phyloP scores from a whole-genome alignment of 2,329 filamentous ascomycete species.

The Xylariaceae sp. region DNA sequence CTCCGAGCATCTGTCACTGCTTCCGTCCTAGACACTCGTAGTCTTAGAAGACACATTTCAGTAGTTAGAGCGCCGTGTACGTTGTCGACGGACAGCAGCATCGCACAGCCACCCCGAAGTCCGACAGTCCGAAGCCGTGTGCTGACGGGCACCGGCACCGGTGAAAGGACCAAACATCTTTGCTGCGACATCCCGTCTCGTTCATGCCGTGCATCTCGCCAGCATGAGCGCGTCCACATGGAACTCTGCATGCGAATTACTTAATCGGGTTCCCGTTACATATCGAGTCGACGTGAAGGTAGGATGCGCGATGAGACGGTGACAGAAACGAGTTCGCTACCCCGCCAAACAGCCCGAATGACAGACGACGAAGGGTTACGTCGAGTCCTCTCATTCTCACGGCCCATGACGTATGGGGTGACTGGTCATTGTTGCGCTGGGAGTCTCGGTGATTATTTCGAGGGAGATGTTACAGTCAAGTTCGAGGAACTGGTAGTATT shows the following conservation, averaged over 20 bases:
- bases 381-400: no score
- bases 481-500: no score
- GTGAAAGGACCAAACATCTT: background rate
- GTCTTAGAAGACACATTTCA: no score
- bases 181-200: slow-evolving; percentile 5
- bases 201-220: slow-evolving; percentile 2
- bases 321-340: background rate
- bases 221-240: background rate
- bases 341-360: background rate
- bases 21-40: background rate
- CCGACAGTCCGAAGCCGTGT: no score
- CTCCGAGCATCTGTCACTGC: no score
- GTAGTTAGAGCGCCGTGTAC: no score
- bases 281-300: background rate
- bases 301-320: background rate
- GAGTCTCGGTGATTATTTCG: no score
- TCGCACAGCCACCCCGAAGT: no score
- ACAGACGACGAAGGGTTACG: no score
- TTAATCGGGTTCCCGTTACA: background rate
- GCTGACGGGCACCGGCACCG: background rate
- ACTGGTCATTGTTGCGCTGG: no score
- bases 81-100: background rate
- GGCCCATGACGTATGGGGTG: no score
- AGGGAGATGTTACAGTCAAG: no score
- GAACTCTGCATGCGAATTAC: background rate